These are phyloP conservation scores for Leccinum disarticulatum DNA, from an alignment of 768 basidiomycete genomes.

Conservation along the genomic window DNA sequence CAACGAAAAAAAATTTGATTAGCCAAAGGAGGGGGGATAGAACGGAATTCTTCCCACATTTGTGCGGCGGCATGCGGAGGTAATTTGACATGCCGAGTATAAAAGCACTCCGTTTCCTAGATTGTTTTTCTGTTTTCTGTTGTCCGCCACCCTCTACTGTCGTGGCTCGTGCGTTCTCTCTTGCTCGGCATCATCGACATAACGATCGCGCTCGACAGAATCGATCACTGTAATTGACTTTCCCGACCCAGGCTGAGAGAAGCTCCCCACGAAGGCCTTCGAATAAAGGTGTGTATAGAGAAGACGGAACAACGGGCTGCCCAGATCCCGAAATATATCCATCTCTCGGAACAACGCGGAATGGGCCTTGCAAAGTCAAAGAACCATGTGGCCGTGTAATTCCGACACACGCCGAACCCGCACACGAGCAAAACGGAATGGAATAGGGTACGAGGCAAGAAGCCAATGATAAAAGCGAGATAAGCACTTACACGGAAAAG, in stretches of 20 bases:
- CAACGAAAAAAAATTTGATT: neutral
- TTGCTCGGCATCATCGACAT: neutral
- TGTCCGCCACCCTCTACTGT: neutral
- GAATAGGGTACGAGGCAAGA: conserved; percentile 1
- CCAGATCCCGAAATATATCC: neutral
- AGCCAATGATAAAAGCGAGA: neutral
- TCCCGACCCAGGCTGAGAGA: neutral
- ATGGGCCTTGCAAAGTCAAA: neutral
- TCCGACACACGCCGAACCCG: neutral
- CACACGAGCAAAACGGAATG: neutral
- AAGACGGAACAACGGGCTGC: neutral
- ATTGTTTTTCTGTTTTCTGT: neutral
- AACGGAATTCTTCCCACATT: conserved; percentile 6
- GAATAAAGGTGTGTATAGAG: neutral
- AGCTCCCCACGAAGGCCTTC: neutral
- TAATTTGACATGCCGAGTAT: conserved; percentile 6
- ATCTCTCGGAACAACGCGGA: conserved; percentile 9
- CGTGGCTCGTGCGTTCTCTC: neutral
- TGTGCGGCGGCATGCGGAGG: conserved; percentile 1
- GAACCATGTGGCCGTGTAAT: neutral
- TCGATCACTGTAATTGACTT: neutral
- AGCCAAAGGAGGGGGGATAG: conserved; percentile 2
- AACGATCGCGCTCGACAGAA: neutral
- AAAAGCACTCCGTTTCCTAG: neutral
- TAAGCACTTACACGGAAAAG: conserved; percentile 71